These are phyloP conservation scores for Cudoniella acicularis DNA, from an alignment of 495 filamentous ascomycete species.

Conservation along the genomic window DNA sequence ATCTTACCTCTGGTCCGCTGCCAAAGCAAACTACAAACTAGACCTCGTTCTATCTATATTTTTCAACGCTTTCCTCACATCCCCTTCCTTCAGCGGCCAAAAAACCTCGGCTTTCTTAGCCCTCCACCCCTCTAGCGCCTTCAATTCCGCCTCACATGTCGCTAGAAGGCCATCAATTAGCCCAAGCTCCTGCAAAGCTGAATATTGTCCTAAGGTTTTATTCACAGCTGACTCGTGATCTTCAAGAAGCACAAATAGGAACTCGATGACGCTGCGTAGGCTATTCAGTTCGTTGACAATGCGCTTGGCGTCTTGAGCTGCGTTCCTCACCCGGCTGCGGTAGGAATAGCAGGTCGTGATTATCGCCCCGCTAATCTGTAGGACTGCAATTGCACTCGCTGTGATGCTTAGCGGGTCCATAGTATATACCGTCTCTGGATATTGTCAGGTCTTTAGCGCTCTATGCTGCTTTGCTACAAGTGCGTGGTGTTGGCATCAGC, in stretches of 20 bases:
- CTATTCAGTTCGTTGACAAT: not conserved
- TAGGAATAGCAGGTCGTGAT: not conserved
- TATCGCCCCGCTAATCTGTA: constrained; percentile 1
- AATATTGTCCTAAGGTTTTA: not conserved
- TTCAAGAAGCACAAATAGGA: not conserved
- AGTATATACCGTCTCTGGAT: too few species aligned
- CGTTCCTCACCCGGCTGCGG: not conserved
- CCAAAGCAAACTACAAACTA: constrained; percentile 4
- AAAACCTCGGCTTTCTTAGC: not conserved
- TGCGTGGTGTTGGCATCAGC: too few species aligned
- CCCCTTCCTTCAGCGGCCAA: not conserved
- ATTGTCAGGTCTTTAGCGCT: too few species aligned
- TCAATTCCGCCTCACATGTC: too few species aligned
- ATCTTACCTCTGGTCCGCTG: constrained; percentile 4
- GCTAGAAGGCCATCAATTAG: too few species aligned
- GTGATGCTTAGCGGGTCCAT: constrained; percentile 2
- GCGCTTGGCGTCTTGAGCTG: not conserved
- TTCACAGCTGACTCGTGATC: not conserved
- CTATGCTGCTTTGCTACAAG: too few species aligned
- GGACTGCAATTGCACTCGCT: constrained; percentile 8
- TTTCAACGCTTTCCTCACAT: not conserved
- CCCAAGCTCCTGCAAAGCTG: not conserved
- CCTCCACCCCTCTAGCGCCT: constrained; percentile 1
- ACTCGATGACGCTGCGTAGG: not conserved
- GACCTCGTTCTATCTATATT: constrained; percentile 4